Evolutionary conservation across 305 asterid genomes (phyloP), one percentile per base, ranked within the genome.

Genomic region (Andrographis paniculata): DNA sequence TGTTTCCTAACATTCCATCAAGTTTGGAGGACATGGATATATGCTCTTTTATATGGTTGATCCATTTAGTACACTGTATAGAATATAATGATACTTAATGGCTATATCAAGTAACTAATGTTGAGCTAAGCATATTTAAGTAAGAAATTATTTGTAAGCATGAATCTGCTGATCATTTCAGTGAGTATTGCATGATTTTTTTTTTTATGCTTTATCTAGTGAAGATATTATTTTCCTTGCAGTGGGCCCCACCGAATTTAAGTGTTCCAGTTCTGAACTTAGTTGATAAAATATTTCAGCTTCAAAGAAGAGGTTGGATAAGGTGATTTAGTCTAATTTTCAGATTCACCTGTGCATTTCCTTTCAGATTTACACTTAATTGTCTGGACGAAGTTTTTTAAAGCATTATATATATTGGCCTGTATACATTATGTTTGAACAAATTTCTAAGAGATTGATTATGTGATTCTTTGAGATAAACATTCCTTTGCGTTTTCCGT

Each of bases 171-270:
- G 30, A 8, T 24, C 17, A 37, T 37, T 37, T 37, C 17, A 1
- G 17, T 14, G 17, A 14, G 7, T 14, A 0, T 37, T 37, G 42
- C 17, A 37, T 1, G 16, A 13, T 37, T 17, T 37, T 33, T 12
- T 3, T 42, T 36, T 15, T 42, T 28, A 20, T 58, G 70, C 67
- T 60, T 59, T 37, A 45, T 56, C 50, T 58, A 27, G 57, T 48
- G 49, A 43, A 44, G 44, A 14, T 42, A 35, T 5, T 31, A 20
- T 59, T 56, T 62, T 42, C 50, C 63, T 64, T 75, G 82, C 94
- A 91, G 99, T 91, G 99, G 99, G 69, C 85, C 36, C 96, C 99
- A 0, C 94, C 95, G 51, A 91, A 91, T 61, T 67, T 91, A 63
- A 86, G 89, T 58, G 82, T 91, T 56, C 96, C 99, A 12, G 74